Base-by-base conservation (phyloP, 1,139 yeast genomes). In the Debaryomyces nepalensis region DNA sequence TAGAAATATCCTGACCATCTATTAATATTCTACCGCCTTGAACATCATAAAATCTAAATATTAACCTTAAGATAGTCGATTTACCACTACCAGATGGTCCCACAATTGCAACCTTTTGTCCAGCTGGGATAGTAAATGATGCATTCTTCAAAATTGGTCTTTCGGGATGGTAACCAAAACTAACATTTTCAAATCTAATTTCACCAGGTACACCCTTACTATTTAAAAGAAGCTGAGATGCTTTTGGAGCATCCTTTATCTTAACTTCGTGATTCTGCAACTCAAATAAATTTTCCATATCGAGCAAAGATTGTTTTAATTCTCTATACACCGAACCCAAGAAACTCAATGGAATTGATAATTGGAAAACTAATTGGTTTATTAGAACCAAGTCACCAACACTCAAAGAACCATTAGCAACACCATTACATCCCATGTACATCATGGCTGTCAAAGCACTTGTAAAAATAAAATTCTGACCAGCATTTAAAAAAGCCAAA, bases 341-440 rank as follows among this genome's bases (percentile, higher is more conserved):
- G 64, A 93, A 93, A 63, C 93, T 93, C 49, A 93, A 73, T 1
- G 99, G 99, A 11, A 93, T 96, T 26, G 96, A 87, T 40, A 93
- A 76, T 68, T 93, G 99, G 72, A 93, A 93, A 8, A 93, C 98
- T 44, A 95, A 75, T 66, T 95, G 99, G 63, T 95, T 95, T 50
- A 93, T 91, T 49, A 95, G 74, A n/a, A 93, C 99, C 58, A 93
- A 73, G 61, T 93, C 99, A 50, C 99, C 99, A 12, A 95, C 98
- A 2, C 95, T 85, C 45, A 93, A 71, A 1, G 81, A 66, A 0
- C 97, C 97, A 3, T 78, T 66, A 9, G 90, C 82, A 10, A 93
- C 95, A 22, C 98, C 98, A 46, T 82, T 82, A 56, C 97, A 90
- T n/a, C 97, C 98, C 96, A 93, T 84, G 62, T 87, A 93, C 99